phyloP scores from a whole-genome alignment of 768 basidiomycete species.

The Jaapia argillacea region DNA sequence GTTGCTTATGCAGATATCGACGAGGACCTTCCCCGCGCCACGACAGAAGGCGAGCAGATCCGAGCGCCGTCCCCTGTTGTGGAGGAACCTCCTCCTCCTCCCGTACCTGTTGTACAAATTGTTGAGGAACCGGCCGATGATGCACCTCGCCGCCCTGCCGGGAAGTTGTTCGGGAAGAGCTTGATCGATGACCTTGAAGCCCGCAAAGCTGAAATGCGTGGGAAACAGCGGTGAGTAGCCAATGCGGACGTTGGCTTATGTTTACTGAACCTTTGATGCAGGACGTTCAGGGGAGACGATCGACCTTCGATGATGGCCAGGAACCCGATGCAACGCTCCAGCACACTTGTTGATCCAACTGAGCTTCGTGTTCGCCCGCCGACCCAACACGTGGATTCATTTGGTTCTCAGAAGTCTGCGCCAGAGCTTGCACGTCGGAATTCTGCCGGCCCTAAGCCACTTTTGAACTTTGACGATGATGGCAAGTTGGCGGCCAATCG shows the following conservation, averaged over 20 bases:
- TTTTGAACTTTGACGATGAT: conserved; percentile 55
- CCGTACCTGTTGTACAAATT: conserved; percentile 17
- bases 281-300: conserved; percentile 82
- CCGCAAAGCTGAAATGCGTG: conserved; percentile 74
- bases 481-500: conserved; percentile 24
- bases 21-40: conserved; percentile 54
- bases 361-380: conserved; percentile 40
- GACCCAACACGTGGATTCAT: conserved; percentile 34
- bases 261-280: conserved; percentile 17
- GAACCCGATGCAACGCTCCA: conserved; percentile 37
- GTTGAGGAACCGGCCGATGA: conserved; percentile 12
- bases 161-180: conserved; percentile 79
- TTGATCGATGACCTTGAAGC: conserved; percentile 85
- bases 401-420: conserved; percentile 20
- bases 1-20: conserved; percentile 54
- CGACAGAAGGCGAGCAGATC: conserved; percentile 70
- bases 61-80: conserved; percentile 32
- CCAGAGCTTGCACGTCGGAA: conserved; percentile 33
- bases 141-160: conserved; percentile 41
- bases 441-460: conserved; percentile 48
- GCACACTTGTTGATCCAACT: conserved; percentile 68
- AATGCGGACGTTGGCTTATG: neutral
- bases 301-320: conserved; percentile 93
- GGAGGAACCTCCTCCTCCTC: conserved; percentile 15
- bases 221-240: conserved; percentile 62